Percentiles rank a stretch among this genome's conserved stretches.
Evolutionary conservation across 1,139 yeast genomes (phyloP).

Genomic region (Zygoascus sp.): DNA sequence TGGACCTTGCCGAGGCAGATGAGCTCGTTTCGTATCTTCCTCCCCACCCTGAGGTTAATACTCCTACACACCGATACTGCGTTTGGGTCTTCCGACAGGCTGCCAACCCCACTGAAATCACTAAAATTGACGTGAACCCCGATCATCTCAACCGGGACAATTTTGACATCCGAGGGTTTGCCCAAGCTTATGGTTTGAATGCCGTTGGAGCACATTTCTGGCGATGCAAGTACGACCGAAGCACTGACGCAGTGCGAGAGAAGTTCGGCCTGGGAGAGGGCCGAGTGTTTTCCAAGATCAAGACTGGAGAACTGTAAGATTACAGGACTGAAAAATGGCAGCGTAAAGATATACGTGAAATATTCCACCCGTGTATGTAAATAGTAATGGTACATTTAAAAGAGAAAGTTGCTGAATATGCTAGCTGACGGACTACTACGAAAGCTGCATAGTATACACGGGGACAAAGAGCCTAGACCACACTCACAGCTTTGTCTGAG

Average conservation of each 20-base stretch:
- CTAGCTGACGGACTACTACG: no score
- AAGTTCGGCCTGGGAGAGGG: slow-evolving; percentile 71
- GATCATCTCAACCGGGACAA: slow-evolving; percentile 38
- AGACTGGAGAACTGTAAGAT: slow-evolving; percentile 10
- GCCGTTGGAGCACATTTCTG: slow-evolving; percentile 92
- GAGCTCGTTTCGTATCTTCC: slow-evolving; percentile 68
- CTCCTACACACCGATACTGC: slow-evolving; percentile 75
- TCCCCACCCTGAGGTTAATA: slow-evolving; percentile 85
- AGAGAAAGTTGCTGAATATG: no score
- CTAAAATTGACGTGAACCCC: slow-evolving; percentile 20
- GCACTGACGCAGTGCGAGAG: slow-evolving; percentile 62
- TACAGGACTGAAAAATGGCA: no score
- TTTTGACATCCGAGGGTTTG: slow-evolving; percentile 74
- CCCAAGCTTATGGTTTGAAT: slow-evolving; percentile 47
- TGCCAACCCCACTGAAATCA: slow-evolving; percentile 18
- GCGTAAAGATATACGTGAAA: no score
- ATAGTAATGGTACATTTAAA: neutral
- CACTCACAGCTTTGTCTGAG: no score
- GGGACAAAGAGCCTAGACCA: no score
- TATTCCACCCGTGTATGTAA: neutral
- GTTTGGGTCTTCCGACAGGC: slow-evolving; percentile 87
- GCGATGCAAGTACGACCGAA: slow-evolving; percentile 82
- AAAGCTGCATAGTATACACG: no score
- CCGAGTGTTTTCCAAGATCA: slow-evolving; percentile 45
- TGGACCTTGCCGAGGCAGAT: slow-evolving; percentile 45